phyloP scores from a whole-genome alignment of 1,139 yeast species.

The Candida tetrigidarum region DNA sequence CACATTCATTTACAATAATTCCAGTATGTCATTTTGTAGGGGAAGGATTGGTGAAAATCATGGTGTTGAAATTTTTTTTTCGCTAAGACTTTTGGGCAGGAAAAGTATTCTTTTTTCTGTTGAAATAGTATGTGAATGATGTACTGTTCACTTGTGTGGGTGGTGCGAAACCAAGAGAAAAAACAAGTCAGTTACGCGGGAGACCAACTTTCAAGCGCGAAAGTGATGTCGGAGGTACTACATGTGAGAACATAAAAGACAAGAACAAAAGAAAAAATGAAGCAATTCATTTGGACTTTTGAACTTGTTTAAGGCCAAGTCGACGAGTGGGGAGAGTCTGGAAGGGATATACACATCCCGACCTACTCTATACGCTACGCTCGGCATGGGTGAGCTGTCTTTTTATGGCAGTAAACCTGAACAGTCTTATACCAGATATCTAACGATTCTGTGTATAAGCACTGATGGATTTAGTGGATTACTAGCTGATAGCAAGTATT shows the following conservation, averaged over 20 bases:
- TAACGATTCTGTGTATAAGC: slow-evolving; percentile 23
- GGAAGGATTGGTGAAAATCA: neutral
- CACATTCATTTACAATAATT: neutral
- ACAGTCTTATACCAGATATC: slow-evolving; percentile 15
- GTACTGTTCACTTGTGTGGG: neutral
- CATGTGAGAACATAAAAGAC: slow-evolving; percentile 7
- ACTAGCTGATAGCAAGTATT: slow-evolving; percentile 13
- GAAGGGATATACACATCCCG: slow-evolving; percentile 10
- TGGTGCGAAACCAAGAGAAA: too few relatives aligned
- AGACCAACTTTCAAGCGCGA: too few relatives aligned
- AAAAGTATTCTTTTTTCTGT: neutral
- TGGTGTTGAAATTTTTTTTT: neutral
- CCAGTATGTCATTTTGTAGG: neutral
- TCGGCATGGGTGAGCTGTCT: slow-evolving; percentile 14
- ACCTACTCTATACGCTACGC: slow-evolving; percentile 13
- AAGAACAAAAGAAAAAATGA: neutral
- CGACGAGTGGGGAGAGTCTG: slow-evolving; percentile 15
- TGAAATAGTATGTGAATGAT: neutral
- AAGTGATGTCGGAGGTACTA: slow-evolving; percentile 4
- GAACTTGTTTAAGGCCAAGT: slow-evolving; percentile 13
- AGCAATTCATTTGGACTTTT: slow-evolving; percentile 1
- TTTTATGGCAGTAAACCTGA: slow-evolving; percentile 14
- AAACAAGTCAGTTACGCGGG: too few relatives aligned
- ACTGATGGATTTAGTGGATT: slow-evolving; percentile 30
- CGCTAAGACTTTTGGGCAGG: neutral